phyloP scores from a whole-genome alignment of 148 eudicot species.

The Linanthus parryae region DNA sequence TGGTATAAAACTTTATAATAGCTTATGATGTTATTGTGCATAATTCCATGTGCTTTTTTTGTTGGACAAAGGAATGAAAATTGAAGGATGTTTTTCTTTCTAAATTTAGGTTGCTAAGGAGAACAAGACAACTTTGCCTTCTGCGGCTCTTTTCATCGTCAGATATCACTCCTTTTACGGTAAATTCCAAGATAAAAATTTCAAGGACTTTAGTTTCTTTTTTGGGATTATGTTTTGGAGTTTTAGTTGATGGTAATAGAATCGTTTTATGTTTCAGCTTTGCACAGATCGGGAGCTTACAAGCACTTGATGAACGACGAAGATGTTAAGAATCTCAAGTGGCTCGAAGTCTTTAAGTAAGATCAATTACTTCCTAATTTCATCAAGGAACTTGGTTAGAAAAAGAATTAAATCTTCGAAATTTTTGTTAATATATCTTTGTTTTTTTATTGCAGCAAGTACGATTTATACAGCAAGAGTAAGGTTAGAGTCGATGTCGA shows the following conservation, averaged over 20 bases:
- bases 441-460: conserved; percentile 22
- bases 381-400: too few relatives aligned
- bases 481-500: conserved; percentile 31
- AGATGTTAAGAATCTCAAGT: conserved; percentile 64
- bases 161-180: conserved; percentile 45
- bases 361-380: background rate
- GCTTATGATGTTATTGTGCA: too few relatives aligned
- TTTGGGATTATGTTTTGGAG: background rate
- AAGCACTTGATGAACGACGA: conserved; percentile 75
- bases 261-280: conserved; percentile 24
- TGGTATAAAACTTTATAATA: conserved; percentile 10
- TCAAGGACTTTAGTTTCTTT: background rate
- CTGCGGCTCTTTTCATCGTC: conserved; percentile 38
- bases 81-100: background rate
- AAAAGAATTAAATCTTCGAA: background rate
- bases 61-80: too few relatives aligned
- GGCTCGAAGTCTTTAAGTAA: conserved; percentile 77
- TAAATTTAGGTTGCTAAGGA: conserved; percentile 48
- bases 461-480: conserved; percentile 44
- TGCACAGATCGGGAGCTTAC: conserved; percentile 67
- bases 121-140: conserved; percentile 38
- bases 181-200: background rate
- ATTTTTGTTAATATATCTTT: background rate
- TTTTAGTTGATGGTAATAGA: background rate
- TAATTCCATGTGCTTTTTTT: too few relatives aligned